Evolutionary conservation across 306 rosid genomes (phyloP).

Genomic region (Ceratonia siliqua): DNA sequence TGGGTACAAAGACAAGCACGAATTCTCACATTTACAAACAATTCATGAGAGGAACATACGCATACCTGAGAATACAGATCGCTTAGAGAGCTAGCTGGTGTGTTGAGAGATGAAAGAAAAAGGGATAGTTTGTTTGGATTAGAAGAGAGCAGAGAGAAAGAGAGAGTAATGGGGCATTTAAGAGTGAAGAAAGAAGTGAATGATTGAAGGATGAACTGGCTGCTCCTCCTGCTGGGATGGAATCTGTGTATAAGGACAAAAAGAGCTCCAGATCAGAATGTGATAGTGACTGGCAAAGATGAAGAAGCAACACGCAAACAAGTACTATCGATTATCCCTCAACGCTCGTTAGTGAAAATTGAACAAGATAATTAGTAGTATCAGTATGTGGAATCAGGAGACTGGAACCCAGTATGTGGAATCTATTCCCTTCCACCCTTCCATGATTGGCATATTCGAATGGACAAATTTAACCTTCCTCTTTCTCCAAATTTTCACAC

Average conservation of each 20-base stretch:
- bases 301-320: no score
- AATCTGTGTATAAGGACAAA: neutral
- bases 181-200: neutral
- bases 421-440: neutral
- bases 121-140: neutral
- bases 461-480: neutral
- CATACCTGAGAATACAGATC: neutral
- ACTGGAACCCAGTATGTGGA: neutral
- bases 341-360: neutral
- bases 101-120: neutral
- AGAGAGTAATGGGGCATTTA: neutral
- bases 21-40: neutral
- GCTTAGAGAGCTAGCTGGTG: neutral
- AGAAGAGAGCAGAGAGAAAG: neutral
- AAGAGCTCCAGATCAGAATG: neutral
- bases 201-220: conserved; percentile 7
- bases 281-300: neutral
- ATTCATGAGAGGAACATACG: neutral
- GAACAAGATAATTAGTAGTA: neutral
- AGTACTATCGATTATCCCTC: neutral
- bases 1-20: neutral
- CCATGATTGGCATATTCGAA: neutral
- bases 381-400: neutral
- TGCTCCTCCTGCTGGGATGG: neutral
- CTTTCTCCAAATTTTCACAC: neutral